Evolutionary conservation across 768 basidiomycete genomes (phyloP).

Genomic region (Clitopilus passeckerianus): DNA sequence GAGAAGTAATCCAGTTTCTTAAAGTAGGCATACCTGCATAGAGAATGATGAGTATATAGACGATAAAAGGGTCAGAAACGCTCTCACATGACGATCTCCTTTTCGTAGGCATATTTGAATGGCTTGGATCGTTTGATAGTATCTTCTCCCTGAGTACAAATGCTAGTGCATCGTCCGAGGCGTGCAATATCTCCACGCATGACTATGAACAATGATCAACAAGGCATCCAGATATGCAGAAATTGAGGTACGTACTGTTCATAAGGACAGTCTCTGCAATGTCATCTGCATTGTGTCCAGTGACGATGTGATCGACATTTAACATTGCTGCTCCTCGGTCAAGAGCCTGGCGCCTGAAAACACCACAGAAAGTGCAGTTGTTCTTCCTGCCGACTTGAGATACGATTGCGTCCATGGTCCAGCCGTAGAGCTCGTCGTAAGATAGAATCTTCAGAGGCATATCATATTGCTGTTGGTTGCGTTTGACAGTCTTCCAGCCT

Average conservation of each 20-base stretch:
- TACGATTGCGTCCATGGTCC: constrained; percentile 99
- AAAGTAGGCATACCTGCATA: constrained; percentile 92
- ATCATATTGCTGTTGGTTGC: constrained; percentile 92
- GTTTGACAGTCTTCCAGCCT: constrained; percentile 79
- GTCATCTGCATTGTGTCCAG: constrained; percentile 98
- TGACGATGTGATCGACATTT: constrained; percentile 94
- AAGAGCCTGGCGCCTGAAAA: constrained; percentile 93
- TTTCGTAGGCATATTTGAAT: constrained; percentile 99
- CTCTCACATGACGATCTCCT: constrained; percentile 96
- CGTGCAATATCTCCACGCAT: constrained; percentile 98
- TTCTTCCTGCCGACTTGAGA: constrained; percentile 94
- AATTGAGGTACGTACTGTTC: constrained; percentile 69
- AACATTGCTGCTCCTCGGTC: constrained; percentile 90
- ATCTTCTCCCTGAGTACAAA: constrained; percentile 95
- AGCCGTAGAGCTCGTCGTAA: constrained; percentile 95
- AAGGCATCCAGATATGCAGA: not conserved
- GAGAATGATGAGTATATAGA: not conserved
- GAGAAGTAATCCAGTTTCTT: constrained; percentile 99
- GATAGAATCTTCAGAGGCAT: constrained; percentile 95
- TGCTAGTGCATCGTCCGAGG: constrained; percentile 87
- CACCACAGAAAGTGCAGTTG: constrained; percentile 99
- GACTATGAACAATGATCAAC: constrained; percentile 44
- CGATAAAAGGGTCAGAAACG: constrained; percentile 1
- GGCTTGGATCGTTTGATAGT: constrained; percentile 97
- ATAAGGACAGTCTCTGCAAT: constrained; percentile 98